Evolutionary conservation across 2,329 filamentous ascomycete genomes (phyloP).

Genomic region (Huntiella omanensis): DNA sequence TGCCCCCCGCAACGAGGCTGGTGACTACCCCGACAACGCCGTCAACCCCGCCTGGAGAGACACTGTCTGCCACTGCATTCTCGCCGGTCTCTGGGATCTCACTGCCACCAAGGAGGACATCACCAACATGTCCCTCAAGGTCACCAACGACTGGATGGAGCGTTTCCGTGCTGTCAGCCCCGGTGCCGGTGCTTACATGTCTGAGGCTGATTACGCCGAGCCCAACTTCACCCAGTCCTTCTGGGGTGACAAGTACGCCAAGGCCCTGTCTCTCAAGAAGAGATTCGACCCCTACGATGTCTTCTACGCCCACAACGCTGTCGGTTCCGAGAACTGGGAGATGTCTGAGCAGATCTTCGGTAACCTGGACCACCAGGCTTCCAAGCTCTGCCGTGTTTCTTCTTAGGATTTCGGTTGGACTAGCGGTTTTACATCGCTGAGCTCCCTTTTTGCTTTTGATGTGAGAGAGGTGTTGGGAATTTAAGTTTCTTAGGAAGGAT

Average conservation of each 20-base stretch:
- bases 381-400: constrained; percentile 18
- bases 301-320: constrained; percentile 29
- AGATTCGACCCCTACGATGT: constrained; percentile 26
- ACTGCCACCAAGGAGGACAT: neutral
- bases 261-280: constrained; percentile 26
- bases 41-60: constrained; percentile 27
- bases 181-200: constrained; percentile 27
- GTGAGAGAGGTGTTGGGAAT: too few species aligned
- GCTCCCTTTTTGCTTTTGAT: too few species aligned
- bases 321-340: constrained; percentile 32
- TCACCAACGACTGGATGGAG: constrained; percentile 13
- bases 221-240: constrained; percentile 26
- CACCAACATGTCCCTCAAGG: constrained; percentile 12
- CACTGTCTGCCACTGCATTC: constrained; percentile 18
- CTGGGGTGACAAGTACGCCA: constrained; percentile 27
- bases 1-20: constrained; percentile 16
- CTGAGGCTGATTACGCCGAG: constrained; percentile 32
- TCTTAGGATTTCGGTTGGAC: too few species aligned
- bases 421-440: too few species aligned
- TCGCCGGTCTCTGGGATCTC: constrained; percentile 14
- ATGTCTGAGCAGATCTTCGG: constrained; percentile 16
- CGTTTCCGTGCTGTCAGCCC: constrained; percentile 20
- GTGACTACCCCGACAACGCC: constrained; percentile 17
- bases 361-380: constrained; percentile 18
- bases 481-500: too few species aligned